Conservation (phyloP, 108 stramenopile species). For the Poteriospumella lacustris region DNA sequence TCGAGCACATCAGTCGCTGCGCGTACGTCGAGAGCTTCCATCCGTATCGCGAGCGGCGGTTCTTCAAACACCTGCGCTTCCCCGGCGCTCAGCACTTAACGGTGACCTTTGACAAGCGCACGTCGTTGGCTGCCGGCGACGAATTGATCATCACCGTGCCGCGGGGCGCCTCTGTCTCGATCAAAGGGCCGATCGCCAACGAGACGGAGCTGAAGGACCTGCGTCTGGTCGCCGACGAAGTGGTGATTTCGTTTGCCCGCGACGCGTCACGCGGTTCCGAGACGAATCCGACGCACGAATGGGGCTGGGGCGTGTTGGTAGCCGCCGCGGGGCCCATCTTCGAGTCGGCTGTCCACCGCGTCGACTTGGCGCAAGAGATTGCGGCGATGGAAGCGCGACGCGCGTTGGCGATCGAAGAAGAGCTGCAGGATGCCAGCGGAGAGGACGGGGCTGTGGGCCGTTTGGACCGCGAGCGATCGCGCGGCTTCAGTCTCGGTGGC, state of each 20-base stretch:
- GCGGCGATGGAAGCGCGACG: background rate
- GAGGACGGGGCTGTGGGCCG: no score
- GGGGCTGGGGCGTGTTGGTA: conserved; percentile 2
- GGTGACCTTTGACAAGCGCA: conserved; percentile 38
- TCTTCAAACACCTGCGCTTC: conserved; percentile 23
- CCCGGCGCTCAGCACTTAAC: conserved; percentile 35
- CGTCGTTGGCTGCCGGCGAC: conserved; percentile 34
- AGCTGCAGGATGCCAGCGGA: no score
- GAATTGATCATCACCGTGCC: background rate
- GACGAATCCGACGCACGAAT: background rate
- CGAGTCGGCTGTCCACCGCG: background rate
- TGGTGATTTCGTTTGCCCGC: background rate
- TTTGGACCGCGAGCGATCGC: no score
- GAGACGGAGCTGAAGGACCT: background rate
- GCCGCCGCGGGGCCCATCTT: background rate
- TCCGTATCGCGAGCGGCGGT: conserved; percentile 21
- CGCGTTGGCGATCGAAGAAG: no score
- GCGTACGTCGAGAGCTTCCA: conserved; percentile 30
- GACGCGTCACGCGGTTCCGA: background rate
- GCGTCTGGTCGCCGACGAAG: background rate
- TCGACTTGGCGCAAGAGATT: background rate
- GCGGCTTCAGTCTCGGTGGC: no score
- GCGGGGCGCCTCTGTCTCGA: background rate
- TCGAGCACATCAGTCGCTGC: background rate
- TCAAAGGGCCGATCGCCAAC: background rate